Evolutionary conservation across 2,329 filamentous ascomycete genomes (phyloP).

Genomic region (Pseudogymnoascus sp.): DNA sequence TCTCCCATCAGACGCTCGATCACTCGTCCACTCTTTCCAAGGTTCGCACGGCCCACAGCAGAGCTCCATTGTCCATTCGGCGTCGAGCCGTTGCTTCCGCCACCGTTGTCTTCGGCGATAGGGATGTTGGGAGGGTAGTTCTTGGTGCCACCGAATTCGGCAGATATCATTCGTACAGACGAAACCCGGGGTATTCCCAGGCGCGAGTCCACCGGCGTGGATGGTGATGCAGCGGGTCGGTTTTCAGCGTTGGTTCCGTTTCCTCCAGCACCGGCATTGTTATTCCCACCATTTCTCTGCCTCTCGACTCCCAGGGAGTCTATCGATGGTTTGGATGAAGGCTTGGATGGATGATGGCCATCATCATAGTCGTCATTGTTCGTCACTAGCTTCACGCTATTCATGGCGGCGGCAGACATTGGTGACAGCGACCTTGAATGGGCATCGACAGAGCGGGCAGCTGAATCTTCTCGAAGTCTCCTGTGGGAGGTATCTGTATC

Average conservation of each 20-base stretch:
- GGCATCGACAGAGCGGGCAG: slow-evolving; percentile 15
- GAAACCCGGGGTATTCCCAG: slow-evolving; percentile 9
- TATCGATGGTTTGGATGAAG: not conserved
- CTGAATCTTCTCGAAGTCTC: not conserved
- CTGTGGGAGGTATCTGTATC: slow-evolving; percentile 2
- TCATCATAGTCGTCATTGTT: slow-evolving; percentile 6
- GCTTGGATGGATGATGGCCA: not conserved
- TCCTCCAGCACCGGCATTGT: not conserved
- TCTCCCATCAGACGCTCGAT: slow-evolving; percentile 77
- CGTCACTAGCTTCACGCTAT: slow-evolving; percentile 15
- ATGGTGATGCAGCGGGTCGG: not conserved
- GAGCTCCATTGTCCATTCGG: slow-evolving; percentile 46
- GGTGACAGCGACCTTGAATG: slow-evolving; percentile 22
- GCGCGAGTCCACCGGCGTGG: not conserved
- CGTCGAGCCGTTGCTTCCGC: slow-evolving; percentile 4
- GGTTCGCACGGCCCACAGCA: slow-evolving; percentile 59
- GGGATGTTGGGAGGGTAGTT: slow-evolving; percentile 19
- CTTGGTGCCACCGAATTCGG: slow-evolving; percentile 25
- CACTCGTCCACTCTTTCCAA: slow-evolving; percentile 68
- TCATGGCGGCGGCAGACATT: slow-evolving; percentile 25
- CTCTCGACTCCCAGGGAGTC: not conserved
- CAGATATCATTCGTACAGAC: slow-evolving; percentile 23
- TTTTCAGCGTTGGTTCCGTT: not conserved
- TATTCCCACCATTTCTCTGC: not conserved
- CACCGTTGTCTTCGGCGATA: slow-evolving; percentile 15